These are phyloP conservation scores for Geosmithia flava DNA, from an alignment of 2,329 filamentous ascomycete species.

Conservation along the genomic window DNA sequence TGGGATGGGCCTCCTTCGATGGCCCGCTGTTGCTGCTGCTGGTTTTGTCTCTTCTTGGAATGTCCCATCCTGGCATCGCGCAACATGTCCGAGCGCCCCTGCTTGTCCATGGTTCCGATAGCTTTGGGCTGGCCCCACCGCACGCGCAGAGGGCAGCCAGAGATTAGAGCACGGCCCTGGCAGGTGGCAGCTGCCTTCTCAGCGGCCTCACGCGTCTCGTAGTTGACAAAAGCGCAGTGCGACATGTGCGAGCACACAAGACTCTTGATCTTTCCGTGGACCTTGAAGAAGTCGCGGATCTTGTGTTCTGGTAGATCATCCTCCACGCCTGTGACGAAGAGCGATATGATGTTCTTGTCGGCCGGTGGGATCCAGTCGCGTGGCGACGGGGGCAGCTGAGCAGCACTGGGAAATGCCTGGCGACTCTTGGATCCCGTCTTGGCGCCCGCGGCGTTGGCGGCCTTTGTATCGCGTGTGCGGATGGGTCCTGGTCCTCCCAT, in stretches of 20 bases:
- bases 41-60: constrained; percentile 7
- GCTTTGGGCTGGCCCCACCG: constrained; percentile 91
- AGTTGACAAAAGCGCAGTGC: constrained; percentile 96
- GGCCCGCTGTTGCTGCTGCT: constrained; percentile 9
- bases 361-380: constrained; percentile 77
- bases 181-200: constrained; percentile 77
- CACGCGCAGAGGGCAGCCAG: constrained; percentile 79
- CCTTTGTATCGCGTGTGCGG: constrained; percentile 55
- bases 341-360: constrained; percentile 77
- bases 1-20: constrained; percentile 21
- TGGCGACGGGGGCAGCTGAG: constrained; percentile 66
- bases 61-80: constrained; percentile 47
- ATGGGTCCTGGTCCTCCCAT: constrained; percentile 62
- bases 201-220: constrained; percentile 69
- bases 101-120: constrained; percentile 80
- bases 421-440: constrained; percentile 28
- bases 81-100: constrained; percentile 70
- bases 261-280: constrained; percentile 81
- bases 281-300: constrained; percentile 79
- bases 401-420: constrained; percentile 54
- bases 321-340: constrained; percentile 92
- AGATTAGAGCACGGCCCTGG: constrained; percentile 79
- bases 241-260: constrained; percentile 94
- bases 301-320: constrained; percentile 92
- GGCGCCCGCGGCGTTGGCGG: constrained; percentile 36